Base-by-base conservation (phyloP, 306 rosid genomes). In the Vigna trinervia region DNA sequence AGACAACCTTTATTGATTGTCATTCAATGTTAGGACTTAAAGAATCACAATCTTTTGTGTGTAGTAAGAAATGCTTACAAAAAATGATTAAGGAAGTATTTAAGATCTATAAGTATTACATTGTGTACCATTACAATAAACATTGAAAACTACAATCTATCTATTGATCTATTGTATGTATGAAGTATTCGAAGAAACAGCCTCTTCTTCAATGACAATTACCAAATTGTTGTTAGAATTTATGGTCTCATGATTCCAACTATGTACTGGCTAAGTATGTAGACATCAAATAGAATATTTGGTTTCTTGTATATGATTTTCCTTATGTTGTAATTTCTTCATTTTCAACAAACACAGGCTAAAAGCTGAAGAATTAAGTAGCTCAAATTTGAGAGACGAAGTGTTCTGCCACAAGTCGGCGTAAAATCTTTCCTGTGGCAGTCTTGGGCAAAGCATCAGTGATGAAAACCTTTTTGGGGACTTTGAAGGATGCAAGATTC, bases 371-470 rank as follows among this genome's bases (percentile, higher is more conserved):
- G 41, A 36, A 36, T 6, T 36, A 7, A 17, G 81, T 82, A 2
- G 80, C 78, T 80, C 88, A 86, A 63, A 28, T 68, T 56, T 83
- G 82, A 39, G 93, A 85, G 14, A 87, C 75, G 50, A 84, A 94
- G 67, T 94, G 92, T 83, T 92, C 95, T 0, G 95, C 93, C 1
- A 90, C 96, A 9, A 88, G 83, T 20, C 98, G 92, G 5, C 97
- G 85, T 75, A 90, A 89, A 78, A 94, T 89, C 81, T 94, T 94
- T 20, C 97, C 97, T 0, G 93, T 81, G n/a, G 97, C 95, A 0
- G 98, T 94, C 79, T 92, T 92, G 0, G 98, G 98, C 22, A 94
- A 79, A 34, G 90, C 82, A 56, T 90, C 96, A 2, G 98, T 84
- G 38, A 92, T 47, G 88, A 80, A 90, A 9, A 88, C 93, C 84